Conservation (phyloP, 106 monocot genomes). For the Alisma plantagoaquatica region DNA sequence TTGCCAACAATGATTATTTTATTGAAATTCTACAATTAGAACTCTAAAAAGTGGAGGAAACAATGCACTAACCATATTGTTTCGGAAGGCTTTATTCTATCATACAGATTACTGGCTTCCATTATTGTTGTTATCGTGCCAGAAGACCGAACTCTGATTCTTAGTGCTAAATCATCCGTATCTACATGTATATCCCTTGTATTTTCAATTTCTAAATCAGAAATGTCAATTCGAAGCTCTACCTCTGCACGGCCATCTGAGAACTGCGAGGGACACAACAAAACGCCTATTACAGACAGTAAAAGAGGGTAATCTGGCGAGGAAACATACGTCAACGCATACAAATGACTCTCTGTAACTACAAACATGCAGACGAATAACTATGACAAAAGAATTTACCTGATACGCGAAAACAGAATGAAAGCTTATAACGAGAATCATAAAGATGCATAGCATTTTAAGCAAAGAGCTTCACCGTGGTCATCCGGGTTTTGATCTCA, state of each 20-base stretch:
- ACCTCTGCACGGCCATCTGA: constrained; percentile 43
- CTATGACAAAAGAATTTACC: too few species aligned
- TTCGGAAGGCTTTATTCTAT: constrained; percentile 73
- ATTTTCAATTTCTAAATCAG: constrained; percentile 23
- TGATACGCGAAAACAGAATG: too few species aligned
- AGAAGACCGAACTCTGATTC: constrained; percentile 47
- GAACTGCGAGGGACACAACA: constrained; percentile 32
- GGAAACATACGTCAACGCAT: too few species aligned
- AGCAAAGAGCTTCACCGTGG: too few species aligned
- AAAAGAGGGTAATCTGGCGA: too few species aligned
- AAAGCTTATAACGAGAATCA: too few species aligned
- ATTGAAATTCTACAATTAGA: not conserved
- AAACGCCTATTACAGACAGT: not conserved
- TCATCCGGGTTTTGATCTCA: too few species aligned
- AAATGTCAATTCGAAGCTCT: constrained; percentile 53
- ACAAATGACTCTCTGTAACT: too few species aligned
- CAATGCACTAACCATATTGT: constrained; percentile 67
- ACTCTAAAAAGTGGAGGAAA: not conserved
- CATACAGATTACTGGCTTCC: constrained; percentile 45
- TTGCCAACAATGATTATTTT: not conserved
- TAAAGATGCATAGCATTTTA: too few species aligned
- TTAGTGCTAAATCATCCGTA: constrained; percentile 50
- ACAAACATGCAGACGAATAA: too few species aligned
- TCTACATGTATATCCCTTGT: constrained; percentile 66
- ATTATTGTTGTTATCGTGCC: constrained; percentile 47